phyloP scores from a whole-genome alignment of 1,284 basidiomycete genomes.

The Boletus semigastroideus region DNA sequence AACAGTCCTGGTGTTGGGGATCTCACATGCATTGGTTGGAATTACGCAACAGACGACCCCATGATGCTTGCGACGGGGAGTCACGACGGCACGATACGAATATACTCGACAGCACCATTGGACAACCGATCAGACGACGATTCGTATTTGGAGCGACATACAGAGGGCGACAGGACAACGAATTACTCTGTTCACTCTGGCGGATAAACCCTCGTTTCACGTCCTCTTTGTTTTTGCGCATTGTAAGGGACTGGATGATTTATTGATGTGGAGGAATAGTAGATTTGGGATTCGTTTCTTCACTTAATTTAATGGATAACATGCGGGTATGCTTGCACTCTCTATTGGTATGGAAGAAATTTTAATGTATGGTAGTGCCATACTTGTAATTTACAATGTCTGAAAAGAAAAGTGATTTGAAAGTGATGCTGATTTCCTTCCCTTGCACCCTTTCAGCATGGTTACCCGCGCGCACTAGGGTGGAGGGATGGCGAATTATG shows the following conservation, averaged over 20 bases:
- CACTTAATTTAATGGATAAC: slow-evolving; percentile 24
- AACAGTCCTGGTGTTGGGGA: slow-evolving; percentile 48
- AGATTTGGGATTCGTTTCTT: slow-evolving; percentile 1
- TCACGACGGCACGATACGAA: slow-evolving; percentile 69
- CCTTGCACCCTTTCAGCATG: slow-evolving; percentile 3
- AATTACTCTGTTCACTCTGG: slow-evolving; percentile 32
- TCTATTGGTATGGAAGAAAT: slow-evolving; percentile 23
- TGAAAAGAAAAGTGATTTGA: too few relatives aligned
- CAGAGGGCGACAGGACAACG: slow-evolving; percentile 27
- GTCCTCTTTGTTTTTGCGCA: background rate
- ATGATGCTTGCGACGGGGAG: slow-evolving; percentile 80
- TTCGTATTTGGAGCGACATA: slow-evolving; percentile 29
- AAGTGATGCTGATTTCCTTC: slow-evolving; percentile 5
- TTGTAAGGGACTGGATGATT: slow-evolving; percentile 9
- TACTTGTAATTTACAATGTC: slow-evolving; percentile 21
- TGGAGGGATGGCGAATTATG: slow-evolving; percentile 2
- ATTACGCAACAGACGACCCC: slow-evolving; percentile 59
- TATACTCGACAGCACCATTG: slow-evolving; percentile 54
- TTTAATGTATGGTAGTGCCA: slow-evolving; percentile 29
- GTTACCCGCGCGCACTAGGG: background rate
- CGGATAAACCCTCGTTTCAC: slow-evolving; percentile 17
- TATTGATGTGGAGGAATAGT: slow-evolving; percentile 15
- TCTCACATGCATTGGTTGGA: slow-evolving; percentile 77
- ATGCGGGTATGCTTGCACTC: slow-evolving; percentile 4
- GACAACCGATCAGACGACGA: slow-evolving; percentile 24